Evolutionary conservation across 1,284 basidiomycete species (phyloP).

Genomic region (Leccinum solheimii): DNA sequence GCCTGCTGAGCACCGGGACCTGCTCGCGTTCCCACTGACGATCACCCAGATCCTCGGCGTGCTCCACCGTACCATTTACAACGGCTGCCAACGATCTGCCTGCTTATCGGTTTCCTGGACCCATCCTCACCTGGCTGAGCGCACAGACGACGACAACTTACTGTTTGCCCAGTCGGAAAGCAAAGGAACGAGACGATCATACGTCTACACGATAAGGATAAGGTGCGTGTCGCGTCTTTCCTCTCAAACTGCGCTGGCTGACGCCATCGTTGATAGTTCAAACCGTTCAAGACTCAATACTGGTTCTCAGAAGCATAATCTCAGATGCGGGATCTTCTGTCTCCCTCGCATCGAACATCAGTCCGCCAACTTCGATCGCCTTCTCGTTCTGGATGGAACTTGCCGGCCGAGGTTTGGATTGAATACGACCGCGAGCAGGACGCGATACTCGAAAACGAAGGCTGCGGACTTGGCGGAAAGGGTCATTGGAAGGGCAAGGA

Average conservation of each 20-base stretch:
- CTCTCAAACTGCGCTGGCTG: too few species aligned
- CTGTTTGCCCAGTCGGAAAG: too few species aligned
- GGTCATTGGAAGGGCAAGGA: conserved; percentile 49
- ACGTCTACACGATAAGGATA: too few species aligned
- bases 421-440: conserved; percentile 69
- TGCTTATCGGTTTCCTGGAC: conserved; percentile 59
- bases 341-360: too few species aligned
- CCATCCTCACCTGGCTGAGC: conserved; percentile 61
- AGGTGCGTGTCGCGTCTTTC: too few species aligned
- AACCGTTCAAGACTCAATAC: too few species aligned
- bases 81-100: conserved; percentile 57
- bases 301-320: too few species aligned
- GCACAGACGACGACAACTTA: conserved; percentile 25
- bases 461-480: conserved; percentile 61
- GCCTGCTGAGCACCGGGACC: conserved; percentile 36
- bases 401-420: conserved; percentile 45
- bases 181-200: too few species aligned
- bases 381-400: too few species aligned
- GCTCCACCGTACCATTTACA: conserved; percentile 44
- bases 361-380: too few species aligned
- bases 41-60: conserved; percentile 57
- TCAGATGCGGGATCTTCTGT: too few species aligned
- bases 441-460: conserved; percentile 52
- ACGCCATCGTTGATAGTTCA: too few species aligned
- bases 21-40: conserved; percentile 55